Percentiles rank a stretch among this genome's conserved stretches.
phyloP scores from a whole-genome alignment of 1,284 basidiomycete genomes.

The Sporisorium graminicola region DNA sequence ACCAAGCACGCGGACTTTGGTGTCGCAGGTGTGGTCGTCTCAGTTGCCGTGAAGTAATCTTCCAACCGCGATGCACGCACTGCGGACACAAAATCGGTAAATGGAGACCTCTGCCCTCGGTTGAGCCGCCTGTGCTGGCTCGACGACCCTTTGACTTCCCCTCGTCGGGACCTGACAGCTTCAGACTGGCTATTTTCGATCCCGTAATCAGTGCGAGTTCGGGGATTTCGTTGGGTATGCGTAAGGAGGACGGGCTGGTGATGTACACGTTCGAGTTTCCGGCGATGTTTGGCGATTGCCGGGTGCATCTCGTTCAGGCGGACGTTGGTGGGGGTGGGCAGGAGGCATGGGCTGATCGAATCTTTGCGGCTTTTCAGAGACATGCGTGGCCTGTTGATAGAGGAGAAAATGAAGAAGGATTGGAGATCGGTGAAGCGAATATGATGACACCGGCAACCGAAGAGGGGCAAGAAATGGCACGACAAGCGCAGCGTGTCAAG shows the following conservation, averaged over 20 bases:
- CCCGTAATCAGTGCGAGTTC: slow-evolving; percentile 24
- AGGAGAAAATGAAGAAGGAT: neutral
- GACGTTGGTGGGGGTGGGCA: slow-evolving; percentile 14
- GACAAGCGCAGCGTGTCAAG: neutral
- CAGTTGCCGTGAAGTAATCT: slow-evolving; percentile 42
- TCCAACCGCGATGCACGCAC: slow-evolving; percentile 32
- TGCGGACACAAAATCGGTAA: slow-evolving; percentile 22
- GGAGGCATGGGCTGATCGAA: slow-evolving; percentile 26
- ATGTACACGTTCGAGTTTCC: slow-evolving; percentile 33
- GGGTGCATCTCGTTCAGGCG: slow-evolving; percentile 44
- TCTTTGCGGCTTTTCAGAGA: slow-evolving; percentile 30
- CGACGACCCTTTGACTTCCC: slow-evolving; percentile 17
- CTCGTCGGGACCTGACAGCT: neutral
- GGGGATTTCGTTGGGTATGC: slow-evolving; percentile 13
- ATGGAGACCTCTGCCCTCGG: slow-evolving; percentile 17
- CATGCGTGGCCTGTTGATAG: slow-evolving; percentile 16
- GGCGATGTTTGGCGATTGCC: slow-evolving; percentile 31
- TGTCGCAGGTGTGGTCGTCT: slow-evolving; percentile 41
- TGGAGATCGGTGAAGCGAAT: neutral
- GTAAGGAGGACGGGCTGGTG: slow-evolving; percentile 10
- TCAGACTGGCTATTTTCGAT: slow-evolving; percentile 13
- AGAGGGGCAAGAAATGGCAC: neutral
- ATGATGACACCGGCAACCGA: neutral
- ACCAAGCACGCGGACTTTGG: slow-evolving; percentile 39
- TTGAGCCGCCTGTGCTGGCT: slow-evolving; percentile 11